Conservation (phyloP, 2,329 filamentous ascomycete species). For the Sarocladium oryzae region DNA sequence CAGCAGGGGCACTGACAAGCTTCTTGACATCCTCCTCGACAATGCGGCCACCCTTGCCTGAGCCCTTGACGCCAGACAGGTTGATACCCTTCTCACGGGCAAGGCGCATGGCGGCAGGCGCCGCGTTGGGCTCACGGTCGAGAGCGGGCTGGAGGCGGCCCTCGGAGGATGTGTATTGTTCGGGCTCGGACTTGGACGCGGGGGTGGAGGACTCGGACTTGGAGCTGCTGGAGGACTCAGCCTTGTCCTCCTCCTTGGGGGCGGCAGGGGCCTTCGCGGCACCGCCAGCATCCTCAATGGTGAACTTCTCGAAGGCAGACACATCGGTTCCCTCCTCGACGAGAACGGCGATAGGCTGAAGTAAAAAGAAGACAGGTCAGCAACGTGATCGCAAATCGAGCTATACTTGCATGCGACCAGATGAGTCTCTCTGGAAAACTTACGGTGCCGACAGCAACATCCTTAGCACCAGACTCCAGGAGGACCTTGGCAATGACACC, state of each 20-base stretch:
- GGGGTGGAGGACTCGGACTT: constrained; percentile 39
- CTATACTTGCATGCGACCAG: constrained; percentile 10
- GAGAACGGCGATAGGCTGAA: constrained; percentile 87
- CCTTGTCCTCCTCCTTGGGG: constrained; percentile 60
- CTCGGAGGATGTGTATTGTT: constrained; percentile 66
- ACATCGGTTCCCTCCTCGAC: constrained; percentile 88
- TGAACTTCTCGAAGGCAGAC: constrained; percentile 82
- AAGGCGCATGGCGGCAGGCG: constrained; percentile 69
- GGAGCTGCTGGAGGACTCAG: constrained; percentile 43
- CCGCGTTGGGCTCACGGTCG: constrained; percentile 71
- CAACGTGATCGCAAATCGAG: neutral
- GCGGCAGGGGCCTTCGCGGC: constrained; percentile 54
- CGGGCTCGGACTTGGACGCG: constrained; percentile 43
- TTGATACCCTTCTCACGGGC: constrained; percentile 80
- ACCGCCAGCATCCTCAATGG: constrained; percentile 83
- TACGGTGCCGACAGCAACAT: constrained; percentile 90
- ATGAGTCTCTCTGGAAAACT: constrained; percentile 32
- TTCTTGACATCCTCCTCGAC: constrained; percentile 93
- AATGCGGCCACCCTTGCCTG: constrained; percentile 78
- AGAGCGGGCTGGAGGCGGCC: constrained; percentile 78
- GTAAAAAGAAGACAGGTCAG: constrained; percentile 6
- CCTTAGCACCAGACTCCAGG: constrained; percentile 89
- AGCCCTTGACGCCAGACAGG: constrained; percentile 75
- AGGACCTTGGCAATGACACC: constrained; percentile 91
- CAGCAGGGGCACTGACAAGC: constrained; percentile 53